Evolutionary conservation across 2,329 filamentous ascomycete species (phyloP), one percentile per base, ranked within the genome.

Genomic region (Gaeumannomyces tritici): DNA sequence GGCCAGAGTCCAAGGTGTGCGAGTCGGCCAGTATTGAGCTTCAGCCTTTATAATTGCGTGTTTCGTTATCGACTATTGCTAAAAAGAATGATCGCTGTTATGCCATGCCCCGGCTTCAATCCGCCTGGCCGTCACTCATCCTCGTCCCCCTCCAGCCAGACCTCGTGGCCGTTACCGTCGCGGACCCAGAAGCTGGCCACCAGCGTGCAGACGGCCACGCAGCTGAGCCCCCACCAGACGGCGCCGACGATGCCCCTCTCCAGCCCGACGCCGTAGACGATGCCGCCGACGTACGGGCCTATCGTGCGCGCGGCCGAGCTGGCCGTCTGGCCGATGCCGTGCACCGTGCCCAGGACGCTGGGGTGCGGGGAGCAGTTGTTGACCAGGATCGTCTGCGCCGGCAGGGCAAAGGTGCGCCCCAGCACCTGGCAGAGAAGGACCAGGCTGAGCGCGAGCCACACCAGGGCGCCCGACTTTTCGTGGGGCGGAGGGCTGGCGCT

Each of bases 351-450:
- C 21, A 86, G 72, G 3, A 85, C 82, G 58, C 78, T 81, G 0
- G 82, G 82, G 66, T 85, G 80, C 0, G 84, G 83, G 54, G 80
- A 82, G 67, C 82, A 82, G 68, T 87, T 86, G 67, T 86, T 86
- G 56, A 86, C 73, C 11, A 86, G 71, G 62, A 86, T 84, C 47
- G 84, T 83, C 69, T 80, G 83, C 4, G 81, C 81, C 1, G 83
- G 83, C 11, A 83, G 73, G 0, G 81, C 81, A 68, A 93, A 91
- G 0, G 90, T 93, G 31, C 89, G 80, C 0, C 87, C 89, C 4
- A 87, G 78, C 21, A 91, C 89, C 70, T 93, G 89, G 11, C 91
- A 71, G 21, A 84, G 27, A 2, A 92, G 76, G 1, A 91, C 83
- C 4, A 78, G 73, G 0, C 81, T 79, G 24, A 92, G 86, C 2